Percentiles rank a stretch among this genome's conserved stretches.
These are phyloP conservation scores for Cyclocybe aegerita DNA, from an alignment of 768 basidiomycete genomes.

Conservation along the genomic window DNA sequence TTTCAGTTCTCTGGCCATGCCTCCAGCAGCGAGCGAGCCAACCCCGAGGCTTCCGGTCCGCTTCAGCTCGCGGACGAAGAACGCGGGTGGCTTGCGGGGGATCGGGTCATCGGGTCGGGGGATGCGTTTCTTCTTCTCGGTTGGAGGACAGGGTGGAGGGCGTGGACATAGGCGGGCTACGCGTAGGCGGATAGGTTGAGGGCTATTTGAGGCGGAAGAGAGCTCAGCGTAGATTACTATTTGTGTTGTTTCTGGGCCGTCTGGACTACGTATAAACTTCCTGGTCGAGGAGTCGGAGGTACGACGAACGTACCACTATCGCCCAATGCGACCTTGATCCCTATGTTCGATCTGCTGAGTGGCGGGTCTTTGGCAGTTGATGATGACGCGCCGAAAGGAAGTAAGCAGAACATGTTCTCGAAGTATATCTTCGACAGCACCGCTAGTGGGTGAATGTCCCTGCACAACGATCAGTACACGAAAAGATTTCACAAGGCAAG, in stretches of 20 bases:
- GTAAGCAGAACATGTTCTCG: conserved; percentile 66
- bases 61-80: conserved; percentile 28
- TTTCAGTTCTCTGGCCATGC: conserved; percentile 24
- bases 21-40: not conserved
- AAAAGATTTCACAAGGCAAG: conserved; percentile 1
- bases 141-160: conserved; percentile 34
- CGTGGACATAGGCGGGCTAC: conserved; percentile 58
- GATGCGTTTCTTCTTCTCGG: conserved; percentile 25
- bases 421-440: conserved; percentile 64
- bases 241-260: conserved; percentile 69
- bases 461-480: conserved; percentile 19
- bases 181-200: conserved; percentile 37
- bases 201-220: conserved; percentile 11
- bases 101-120: conserved; percentile 76
- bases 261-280: conserved; percentile 28
- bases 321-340: conserved; percentile 68
- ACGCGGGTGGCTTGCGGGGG: conserved; percentile 63
- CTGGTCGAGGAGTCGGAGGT: not conserved
- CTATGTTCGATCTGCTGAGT: conserved; percentile 41
- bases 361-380: conserved; percentile 21
- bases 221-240: conserved; percentile 52
- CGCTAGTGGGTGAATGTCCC: conserved; percentile 71
- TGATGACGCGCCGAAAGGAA: conserved; percentile 28
- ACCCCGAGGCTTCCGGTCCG: conserved; percentile 15
- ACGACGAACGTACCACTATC: conserved; percentile 54